Base-by-base conservation (phyloP, 768 basidiomycete genomes). In the Lyophyllum decastes region DNA sequence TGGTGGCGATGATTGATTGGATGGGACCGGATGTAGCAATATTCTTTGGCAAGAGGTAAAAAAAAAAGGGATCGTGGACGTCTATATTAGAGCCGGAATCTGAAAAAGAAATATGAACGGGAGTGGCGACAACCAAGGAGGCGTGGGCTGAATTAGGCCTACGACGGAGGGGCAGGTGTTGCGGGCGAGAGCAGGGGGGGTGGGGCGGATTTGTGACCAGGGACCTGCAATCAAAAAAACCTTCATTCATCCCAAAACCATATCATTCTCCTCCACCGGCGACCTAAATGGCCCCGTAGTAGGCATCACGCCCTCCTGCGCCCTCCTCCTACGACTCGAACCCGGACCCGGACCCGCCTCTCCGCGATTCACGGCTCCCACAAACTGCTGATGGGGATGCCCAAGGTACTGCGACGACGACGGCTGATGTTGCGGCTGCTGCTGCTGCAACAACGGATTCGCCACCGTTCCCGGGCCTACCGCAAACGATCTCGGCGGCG, bases 171-270 rank as follows among this genome's bases (percentile, higher is more conserved):
- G n/a, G n/a, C n/a, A n/a, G n/a, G n/a, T n/a, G n/a, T n/a, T n/a
- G n/a, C n/a, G n/a, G n/a, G n/a, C n/a, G n/a, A n/a, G n/a, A n/a
- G n/a, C n/a, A n/a, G n/a, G n/a, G n/a, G n/a, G n/a, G n/a, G n/a
- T n/a, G n/a, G n/a, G n/a, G n/a, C n/a, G n/a, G n/a, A n/a, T n/a
- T n/a, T n/a, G n/a, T n/a, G n/a, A n/a, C n/a, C n/a, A n/a, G n/a
- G n/a, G n/a, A n/a, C n/a, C n/a, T n/a, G n/a, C n/a, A n/a, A n/a
- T n/a, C n/a, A n/a, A n/a, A n/a, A n/a, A n/a, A n/a, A n/a, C n/a
- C n/a, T n/a, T n/a, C 22, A 30, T 30, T 59, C 48, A 65, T 27
- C 59, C 64, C 52, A 65, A 49, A 16, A 65, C 52, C 64, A 65
- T 65, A 62, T 62, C 61, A 57, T 59, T 52, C 27, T 60, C 58